These are phyloP conservation scores for Theobroma grandiflorum DNA, from an alignment of 441 rosid species.

Conservation along the genomic window DNA sequence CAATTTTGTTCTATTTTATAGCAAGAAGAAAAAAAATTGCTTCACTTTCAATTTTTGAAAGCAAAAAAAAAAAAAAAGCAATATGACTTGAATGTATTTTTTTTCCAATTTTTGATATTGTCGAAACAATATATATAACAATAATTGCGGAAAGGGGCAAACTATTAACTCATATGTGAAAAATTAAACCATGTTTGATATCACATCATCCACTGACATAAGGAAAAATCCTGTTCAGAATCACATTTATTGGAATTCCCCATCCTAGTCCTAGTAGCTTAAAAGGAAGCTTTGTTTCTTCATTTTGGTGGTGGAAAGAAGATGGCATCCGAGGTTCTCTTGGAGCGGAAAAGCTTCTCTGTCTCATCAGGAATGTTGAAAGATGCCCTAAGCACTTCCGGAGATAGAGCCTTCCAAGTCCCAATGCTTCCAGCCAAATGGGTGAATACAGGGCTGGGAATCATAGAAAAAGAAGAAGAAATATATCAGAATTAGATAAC, in stretches of 20 bases:
- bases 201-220: neutral
- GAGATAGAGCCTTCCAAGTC: constrained; percentile 82
- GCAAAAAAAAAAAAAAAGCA: neutral
- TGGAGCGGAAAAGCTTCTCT: constrained; percentile 68
- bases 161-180: neutral
- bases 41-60: neutral
- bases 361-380: constrained; percentile 65
- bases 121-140: no score
- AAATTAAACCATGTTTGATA: neutral
- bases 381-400: constrained; percentile 74
- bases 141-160: no score
- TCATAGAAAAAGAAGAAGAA: neutral
- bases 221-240: neutral
- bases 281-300: constrained; percentile 14
- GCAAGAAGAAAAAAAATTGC: neutral
- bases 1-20: no score
- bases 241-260: neutral
- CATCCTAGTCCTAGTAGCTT: no score
- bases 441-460: constrained; percentile 79
- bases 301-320: constrained; percentile 85
- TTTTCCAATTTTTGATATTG: neutral
- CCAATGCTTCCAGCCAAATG: constrained; percentile 89
- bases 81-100: neutral
- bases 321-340: constrained; percentile 68
- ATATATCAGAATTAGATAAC: neutral